Evolutionary conservation across 352 stramenopile genomes (phyloP).

Genomic region (Aphanomyces cochlioides): DNA sequence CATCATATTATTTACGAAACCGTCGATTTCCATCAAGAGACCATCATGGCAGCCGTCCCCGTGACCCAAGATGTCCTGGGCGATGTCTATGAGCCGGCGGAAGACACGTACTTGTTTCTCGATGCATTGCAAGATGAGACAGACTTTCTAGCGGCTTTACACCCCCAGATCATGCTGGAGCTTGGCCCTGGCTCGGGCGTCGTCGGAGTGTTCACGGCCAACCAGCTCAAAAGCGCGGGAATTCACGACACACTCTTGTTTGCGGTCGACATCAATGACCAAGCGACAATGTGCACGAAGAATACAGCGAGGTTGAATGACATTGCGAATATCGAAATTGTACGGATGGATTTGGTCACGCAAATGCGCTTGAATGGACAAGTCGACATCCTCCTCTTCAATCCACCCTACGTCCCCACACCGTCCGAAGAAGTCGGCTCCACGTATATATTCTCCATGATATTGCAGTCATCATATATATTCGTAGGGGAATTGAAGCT

Average conservation of each 20-base stretch:
- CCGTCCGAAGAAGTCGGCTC: constrained; percentile 92
- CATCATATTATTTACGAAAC: no score
- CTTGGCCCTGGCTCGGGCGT: constrained; percentile 23
- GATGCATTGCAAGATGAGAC: constrained; percentile 92
- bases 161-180: constrained; percentile 46
- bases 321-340: constrained; percentile 60
- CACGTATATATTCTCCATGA: constrained; percentile 43
- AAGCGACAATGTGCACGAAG: constrained; percentile 74
- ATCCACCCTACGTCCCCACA: constrained; percentile 98
- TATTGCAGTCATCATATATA: no score
- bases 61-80: constrained; percentile 25
- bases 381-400: constrained; percentile 97
- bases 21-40: no score
- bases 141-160: constrained; percentile 45
- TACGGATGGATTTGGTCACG: constrained; percentile 82
- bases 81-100: constrained; percentile 95
- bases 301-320: constrained; percentile 85
- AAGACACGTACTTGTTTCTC: constrained; percentile 97
- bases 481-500: constrained; percentile 89
- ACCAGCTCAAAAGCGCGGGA: constrained; percentile 63
- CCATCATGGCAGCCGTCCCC: constrained; percentile 16
- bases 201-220: constrained; percentile 38
- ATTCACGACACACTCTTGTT: constrained; percentile 51
- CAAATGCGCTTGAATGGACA: constrained; percentile 54
- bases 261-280: constrained; percentile 93